A percentile compares a stretch with the other conserved stretches of the same genome.
phyloP scores from a whole-genome alignment of 805 yeast species.

The Candida suzukii region DNA sequence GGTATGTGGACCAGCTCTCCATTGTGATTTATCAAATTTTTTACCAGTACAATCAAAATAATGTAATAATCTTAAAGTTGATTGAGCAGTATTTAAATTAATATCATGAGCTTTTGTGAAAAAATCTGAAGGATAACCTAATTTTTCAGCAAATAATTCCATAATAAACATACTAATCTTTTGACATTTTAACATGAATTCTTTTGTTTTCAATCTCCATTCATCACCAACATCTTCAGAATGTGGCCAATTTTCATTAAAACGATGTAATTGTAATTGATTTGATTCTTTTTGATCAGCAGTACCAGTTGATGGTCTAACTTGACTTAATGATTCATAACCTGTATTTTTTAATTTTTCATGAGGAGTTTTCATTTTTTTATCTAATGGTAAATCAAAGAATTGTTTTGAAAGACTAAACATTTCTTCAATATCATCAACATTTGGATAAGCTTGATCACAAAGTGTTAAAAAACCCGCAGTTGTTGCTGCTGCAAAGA shows the following conservation, averaged over 20 bases:
- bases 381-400: constrained; percentile 17
- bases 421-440: constrained; percentile 21
- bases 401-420: constrained; percentile 17
- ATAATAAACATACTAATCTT: constrained; percentile 18
- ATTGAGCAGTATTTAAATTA: constrained; percentile 21
- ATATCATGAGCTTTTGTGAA: constrained; percentile 24
- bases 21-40: constrained; percentile 14
- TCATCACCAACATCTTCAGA: constrained; percentile 21
- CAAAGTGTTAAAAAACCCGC: constrained; percentile 25
- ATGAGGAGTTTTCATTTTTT: constrained; percentile 24
- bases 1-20: constrained; percentile 33
- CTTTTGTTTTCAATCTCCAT: constrained; percentile 18
- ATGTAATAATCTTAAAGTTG: constrained; percentile 27
- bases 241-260: constrained; percentile 25
- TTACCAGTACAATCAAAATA: constrained; percentile 23
- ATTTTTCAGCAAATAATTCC: constrained; percentile 23
- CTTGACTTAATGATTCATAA: constrained; percentile 25
- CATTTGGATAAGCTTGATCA: constrained; percentile 26
- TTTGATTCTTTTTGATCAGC: constrained; percentile 26
- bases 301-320: constrained; percentile 29
- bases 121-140: constrained; percentile 21
- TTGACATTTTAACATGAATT: constrained; percentile 20
- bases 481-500: constrained; percentile 22
- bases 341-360: constrained; percentile 26
- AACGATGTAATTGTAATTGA: constrained; percentile 25